Conservation (phyloP, 306 rosid species). For the Cicer judaicum region DNA sequence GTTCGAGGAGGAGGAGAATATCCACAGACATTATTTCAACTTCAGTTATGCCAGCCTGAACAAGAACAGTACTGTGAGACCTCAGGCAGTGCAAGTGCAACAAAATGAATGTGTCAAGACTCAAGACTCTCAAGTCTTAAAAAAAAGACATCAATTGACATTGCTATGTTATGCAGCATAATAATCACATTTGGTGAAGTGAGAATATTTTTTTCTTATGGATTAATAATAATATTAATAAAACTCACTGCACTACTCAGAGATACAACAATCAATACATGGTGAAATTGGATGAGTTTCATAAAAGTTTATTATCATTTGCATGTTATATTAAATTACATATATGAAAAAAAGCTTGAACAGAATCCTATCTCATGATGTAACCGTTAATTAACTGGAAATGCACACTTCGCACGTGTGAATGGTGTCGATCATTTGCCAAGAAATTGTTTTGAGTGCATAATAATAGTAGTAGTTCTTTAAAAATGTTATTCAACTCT, state of each 20-base stretch:
- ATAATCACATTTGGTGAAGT: conserved; percentile 34
- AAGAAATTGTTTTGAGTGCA: too few species aligned
- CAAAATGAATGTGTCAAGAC: conserved; percentile 27
- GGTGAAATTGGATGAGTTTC: conserved; percentile 31
- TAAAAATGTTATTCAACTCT: too few species aligned
- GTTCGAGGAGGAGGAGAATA: conserved; percentile 35
- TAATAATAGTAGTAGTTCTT: too few species aligned
- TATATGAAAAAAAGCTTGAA: too few species aligned
- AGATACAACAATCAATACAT: conserved; percentile 37
- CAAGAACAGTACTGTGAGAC: conserved; percentile 50
- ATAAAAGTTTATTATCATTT: conserved; percentile 30
- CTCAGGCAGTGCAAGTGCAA: conserved; percentile 46
- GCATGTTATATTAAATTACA: conserved; percentile 22
- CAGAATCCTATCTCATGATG: too few species aligned
- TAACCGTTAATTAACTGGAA: too few species aligned
- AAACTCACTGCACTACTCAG: conserved; percentile 29
- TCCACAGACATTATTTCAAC: conserved; percentile 53
- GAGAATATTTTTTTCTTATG: conserved; percentile 17
- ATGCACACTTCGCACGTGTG: too few species aligned
- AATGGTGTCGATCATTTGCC: too few species aligned
- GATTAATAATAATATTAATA: background rate
- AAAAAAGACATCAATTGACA: background rate
- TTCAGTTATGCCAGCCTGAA: conserved; percentile 61
- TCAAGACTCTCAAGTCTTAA: conserved; percentile 30
- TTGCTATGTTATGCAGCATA: conserved; percentile 35